These are phyloP conservation scores for Saccharomycopsis hybrid DNA, from an alignment of 1,139 yeast genomes.

Conservation along the genomic window DNA sequence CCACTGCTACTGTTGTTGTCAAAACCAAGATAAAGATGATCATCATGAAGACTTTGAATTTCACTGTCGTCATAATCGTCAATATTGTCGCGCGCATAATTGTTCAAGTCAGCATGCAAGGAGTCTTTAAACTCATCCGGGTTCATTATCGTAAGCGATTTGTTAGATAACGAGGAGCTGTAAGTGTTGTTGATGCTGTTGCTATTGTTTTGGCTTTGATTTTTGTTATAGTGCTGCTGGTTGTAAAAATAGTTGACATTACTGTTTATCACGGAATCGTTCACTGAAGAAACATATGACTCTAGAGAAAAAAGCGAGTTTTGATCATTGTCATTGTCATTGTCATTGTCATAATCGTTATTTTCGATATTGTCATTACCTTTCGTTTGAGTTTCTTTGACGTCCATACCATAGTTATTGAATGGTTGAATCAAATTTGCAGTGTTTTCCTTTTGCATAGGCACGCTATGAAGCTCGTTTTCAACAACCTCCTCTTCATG, in stretches of 20 bases:
- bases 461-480: background rate
- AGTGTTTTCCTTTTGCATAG: background rate
- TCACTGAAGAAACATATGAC: conserved; percentile 15
- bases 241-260: conserved; percentile 12
- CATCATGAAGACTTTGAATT: conserved; percentile 12
- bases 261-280: conserved; percentile 9
- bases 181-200: background rate
- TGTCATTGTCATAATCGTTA: background rate
- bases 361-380: background rate
- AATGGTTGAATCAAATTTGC: too few species aligned
- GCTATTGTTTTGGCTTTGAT: background rate
- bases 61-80: conserved; percentile 16
- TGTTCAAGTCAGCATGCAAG: conserved; percentile 1
- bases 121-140: conserved; percentile 11
- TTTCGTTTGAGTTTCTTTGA: background rate
- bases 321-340: background rate
- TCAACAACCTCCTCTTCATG: too few species aligned
- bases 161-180: background rate
- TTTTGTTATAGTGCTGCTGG: background rate
- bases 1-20: background rate
- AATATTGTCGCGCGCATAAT: conserved; percentile 9
- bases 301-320: conserved; percentile 4
- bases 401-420: background rate
- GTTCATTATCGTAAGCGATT: conserved; percentile 15
- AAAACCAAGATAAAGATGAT: background rate